phyloP scores from a whole-genome alignment of 495 filamentous ascomycete genomes.

The Pseudevernia furfuracea region DNA sequence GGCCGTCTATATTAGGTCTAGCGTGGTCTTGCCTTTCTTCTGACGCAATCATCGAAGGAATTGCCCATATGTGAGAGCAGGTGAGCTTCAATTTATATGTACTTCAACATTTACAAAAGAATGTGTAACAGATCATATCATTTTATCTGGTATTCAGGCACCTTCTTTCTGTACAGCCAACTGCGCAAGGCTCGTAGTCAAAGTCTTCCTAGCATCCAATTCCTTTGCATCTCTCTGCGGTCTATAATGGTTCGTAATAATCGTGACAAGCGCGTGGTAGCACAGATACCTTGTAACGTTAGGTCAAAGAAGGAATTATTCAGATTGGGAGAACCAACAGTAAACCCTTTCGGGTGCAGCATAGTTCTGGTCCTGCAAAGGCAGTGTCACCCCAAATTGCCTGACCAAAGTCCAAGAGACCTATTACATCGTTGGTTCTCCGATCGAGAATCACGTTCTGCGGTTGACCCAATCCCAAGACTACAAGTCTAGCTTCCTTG shows the following conservation, averaged over 20 bases:
- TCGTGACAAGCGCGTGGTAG: slow-evolving; percentile 23
- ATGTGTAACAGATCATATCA: neutral
- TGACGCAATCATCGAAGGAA: neutral
- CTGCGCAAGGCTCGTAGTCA: slow-evolving; percentile 19
- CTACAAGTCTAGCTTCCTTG: slow-evolving; percentile 46
- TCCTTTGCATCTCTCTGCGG: slow-evolving; percentile 17
- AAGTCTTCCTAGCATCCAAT: slow-evolving; percentile 23
- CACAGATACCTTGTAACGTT: slow-evolving; percentile 20
- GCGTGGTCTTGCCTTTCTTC: neutral
- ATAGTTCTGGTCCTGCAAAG: slow-evolving; percentile 37
- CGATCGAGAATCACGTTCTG: slow-evolving; percentile 53
- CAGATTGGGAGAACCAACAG: slow-evolving; percentile 27
- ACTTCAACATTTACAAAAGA: neutral
- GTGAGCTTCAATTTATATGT: neutral
- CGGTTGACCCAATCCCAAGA: slow-evolving; percentile 48
- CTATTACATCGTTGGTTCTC: slow-evolving; percentile 38
- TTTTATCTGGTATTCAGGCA: slow-evolving; percentile 5
- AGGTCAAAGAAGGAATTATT: slow-evolving; percentile 9
- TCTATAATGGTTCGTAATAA: slow-evolving; percentile 25
- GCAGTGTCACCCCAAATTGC: slow-evolving; percentile 45
- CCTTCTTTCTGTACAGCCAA: slow-evolving; percentile 8
- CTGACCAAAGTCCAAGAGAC: slow-evolving; percentile 40
- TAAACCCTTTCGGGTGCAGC: slow-evolving; percentile 36
- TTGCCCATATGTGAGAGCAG: neutral
- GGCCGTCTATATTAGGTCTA: neutral